Evolutionary conservation across 208 protist species (phyloP).

Genomic region (Trypanosoma congolense): DNA sequence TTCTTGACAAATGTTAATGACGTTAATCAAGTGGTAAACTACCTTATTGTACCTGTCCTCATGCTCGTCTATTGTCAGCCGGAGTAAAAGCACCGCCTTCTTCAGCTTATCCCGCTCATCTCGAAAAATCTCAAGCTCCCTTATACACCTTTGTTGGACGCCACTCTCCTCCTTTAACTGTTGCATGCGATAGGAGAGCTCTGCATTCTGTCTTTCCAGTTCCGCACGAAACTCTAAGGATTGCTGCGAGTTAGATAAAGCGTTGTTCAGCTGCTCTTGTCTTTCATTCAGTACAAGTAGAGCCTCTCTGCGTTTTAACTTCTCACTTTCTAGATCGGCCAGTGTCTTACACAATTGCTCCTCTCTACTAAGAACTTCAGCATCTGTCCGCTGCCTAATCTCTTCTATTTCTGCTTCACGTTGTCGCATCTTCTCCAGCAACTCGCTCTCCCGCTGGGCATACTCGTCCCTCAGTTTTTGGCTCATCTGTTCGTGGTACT

Average conservation of each 20-base stretch:
- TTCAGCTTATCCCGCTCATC: conserved; percentile 4
- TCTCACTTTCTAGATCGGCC: not conserved
- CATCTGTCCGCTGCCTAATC: conserved; percentile 15
- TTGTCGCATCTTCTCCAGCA: conserved; percentile 22
- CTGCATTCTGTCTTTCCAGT: conserved; percentile 6
- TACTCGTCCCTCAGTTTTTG: conserved; percentile 26
- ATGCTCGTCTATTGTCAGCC: conserved; percentile 12
- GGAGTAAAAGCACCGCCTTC: not conserved
- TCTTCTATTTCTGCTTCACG: conserved; percentile 16
- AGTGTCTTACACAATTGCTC: conserved; percentile 1
- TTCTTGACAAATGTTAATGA: not conserved
- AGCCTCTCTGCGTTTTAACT: conserved; percentile 21
- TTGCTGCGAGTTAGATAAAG: conserved; percentile 10
- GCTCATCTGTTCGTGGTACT: conserved; percentile 18
- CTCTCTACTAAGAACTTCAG: conserved; percentile 15
- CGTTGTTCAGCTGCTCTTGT: conserved; percentile 13
- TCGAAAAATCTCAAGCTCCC: conserved; percentile 16
- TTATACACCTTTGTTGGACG: not conserved
- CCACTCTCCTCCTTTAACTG: conserved; percentile 7
- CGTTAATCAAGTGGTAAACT: not conserved
- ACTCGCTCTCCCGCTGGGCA: conserved; percentile 19
- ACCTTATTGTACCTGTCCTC: not conserved
- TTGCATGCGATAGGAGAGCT: conserved; percentile 10
- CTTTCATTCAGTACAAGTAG: conserved; percentile 16
- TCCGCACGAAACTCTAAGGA: conserved; percentile 11